A percentile compares a stretch with the other conserved stretches of the same genome.
Conservation (phyloP, 768 basidiomycete genomes). For the Fomitopsis serialis region DNA sequence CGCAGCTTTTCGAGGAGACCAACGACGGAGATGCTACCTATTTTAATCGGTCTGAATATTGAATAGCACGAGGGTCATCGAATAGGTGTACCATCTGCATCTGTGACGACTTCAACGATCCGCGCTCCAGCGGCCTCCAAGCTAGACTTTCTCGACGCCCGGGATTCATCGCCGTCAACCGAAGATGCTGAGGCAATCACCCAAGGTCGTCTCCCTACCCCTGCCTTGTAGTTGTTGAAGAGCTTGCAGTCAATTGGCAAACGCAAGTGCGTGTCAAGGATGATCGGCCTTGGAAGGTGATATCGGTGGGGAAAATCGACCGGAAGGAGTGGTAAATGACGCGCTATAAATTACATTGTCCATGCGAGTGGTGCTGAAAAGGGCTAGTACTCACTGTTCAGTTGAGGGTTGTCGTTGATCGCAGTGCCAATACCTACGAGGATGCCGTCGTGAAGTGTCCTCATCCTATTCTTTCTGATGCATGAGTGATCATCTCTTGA, state of each 20-base stretch:
- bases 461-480: conserved; percentile 53
- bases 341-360: conserved; percentile 34
- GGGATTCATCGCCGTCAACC: conserved; percentile 19
- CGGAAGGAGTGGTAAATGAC: conserved; percentile 44
- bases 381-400: conserved; percentile 62
- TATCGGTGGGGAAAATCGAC: conserved; percentile 17
- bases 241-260: conserved; percentile 65
- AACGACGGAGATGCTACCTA: conserved; percentile 38
- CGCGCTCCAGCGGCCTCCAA: conserved; percentile 65
- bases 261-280: conserved; percentile 75
- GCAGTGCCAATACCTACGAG: conserved; percentile 88
- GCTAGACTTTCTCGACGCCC: conserved; percentile 27
- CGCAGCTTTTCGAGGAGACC: conserved; percentile 47
- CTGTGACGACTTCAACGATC: conserved; percentile 45
- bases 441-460: conserved; percentile 90
- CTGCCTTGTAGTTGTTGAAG: conserved; percentile 53
- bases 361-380: background rate
- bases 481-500: background rate
- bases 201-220: conserved; percentile 67
- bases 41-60: no score
- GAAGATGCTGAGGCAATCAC: conserved; percentile 44
- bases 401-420: conserved; percentile 86
- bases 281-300: conserved; percentile 70
- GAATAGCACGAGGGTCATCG: no score
- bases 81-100: conserved; percentile 3